Evolutionary conservation across 306 rosid genomes (phyloP).

Genomic region (Cucumis cinereus): DNA sequence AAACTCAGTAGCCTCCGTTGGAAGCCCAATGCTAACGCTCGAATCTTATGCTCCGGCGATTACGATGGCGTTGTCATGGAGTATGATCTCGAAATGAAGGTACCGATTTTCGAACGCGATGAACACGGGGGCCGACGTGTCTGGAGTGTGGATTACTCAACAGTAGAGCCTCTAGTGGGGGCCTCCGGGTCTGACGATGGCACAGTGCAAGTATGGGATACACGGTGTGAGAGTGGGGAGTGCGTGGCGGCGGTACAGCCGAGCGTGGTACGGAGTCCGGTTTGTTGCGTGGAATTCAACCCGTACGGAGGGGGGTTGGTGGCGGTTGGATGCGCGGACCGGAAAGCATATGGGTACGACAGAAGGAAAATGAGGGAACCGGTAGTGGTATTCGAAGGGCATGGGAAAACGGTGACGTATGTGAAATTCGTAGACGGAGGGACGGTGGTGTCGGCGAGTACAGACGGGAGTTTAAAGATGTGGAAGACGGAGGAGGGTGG

Average conservation of each 20-base stretch:
- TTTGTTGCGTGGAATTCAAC: slow-evolving; percentile 47
- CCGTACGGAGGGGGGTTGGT: slow-evolving; percentile 21
- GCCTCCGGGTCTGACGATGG: slow-evolving; percentile 65
- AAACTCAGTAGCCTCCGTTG: slow-evolving; percentile 58
- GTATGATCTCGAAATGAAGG: slow-evolving; percentile 32
- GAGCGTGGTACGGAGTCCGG: slow-evolving; percentile 15
- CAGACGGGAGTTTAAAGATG: slow-evolving; percentile 39
- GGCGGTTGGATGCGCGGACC: slow-evolving; percentile 49
- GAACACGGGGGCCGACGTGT: slow-evolving; percentile 62
- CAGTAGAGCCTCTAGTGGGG: slow-evolving; percentile 22
- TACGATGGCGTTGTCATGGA: slow-evolving; percentile 55
- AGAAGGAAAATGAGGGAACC: slow-evolving; percentile 30
- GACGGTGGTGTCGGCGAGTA: slow-evolving; percentile 27
- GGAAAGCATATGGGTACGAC: slow-evolving; percentile 42
- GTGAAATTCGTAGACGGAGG: slow-evolving; percentile 27
- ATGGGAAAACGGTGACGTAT: slow-evolving; percentile 36
- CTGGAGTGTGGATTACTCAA: slow-evolving; percentile 51
- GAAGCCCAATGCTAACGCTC: slow-evolving; percentile 27
- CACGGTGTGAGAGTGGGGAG: slow-evolving; percentile 30
- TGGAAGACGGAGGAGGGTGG: slow-evolving; percentile 20
- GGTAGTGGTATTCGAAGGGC: slow-evolving; percentile 30
- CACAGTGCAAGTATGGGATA: slow-evolving; percentile 55
- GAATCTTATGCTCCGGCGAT: slow-evolving; percentile 41
- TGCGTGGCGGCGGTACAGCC: slow-evolving; percentile 32
- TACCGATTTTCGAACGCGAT: slow-evolving; percentile 48